phyloP scores from a whole-genome alignment of 2,329 filamentous ascomycete genomes.

The Phialocephala sp. region DNA sequence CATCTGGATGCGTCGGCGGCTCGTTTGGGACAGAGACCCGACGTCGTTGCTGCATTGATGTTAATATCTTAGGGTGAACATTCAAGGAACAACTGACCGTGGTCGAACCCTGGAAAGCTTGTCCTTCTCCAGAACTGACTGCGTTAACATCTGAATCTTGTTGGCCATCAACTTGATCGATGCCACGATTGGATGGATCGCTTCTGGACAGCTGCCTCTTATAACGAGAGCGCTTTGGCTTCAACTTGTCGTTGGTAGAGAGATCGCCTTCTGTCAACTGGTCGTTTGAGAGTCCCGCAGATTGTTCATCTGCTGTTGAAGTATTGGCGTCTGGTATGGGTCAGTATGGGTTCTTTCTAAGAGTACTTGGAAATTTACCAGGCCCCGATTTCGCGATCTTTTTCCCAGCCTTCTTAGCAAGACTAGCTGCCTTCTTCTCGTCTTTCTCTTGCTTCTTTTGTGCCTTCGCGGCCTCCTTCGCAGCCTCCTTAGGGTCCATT shows the following conservation, averaged over 20 bases:
- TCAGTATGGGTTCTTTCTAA: slow-evolving; percentile 2
- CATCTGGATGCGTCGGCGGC: slow-evolving; percentile 29
- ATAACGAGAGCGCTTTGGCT: slow-evolving; percentile 28
- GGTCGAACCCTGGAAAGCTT: slow-evolving; percentile 26
- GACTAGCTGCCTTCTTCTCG: slow-evolving; percentile 31
- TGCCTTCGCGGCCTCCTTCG: slow-evolving; percentile 26
- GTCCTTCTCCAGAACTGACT: slow-evolving; percentile 34
- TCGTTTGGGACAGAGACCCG: slow-evolving; percentile 42
- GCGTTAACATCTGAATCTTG: slow-evolving; percentile 34
- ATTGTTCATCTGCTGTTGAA: slow-evolving; percentile 21
- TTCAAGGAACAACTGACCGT: slow-evolving; percentile 20
- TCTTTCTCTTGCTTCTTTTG: slow-evolving; percentile 35
- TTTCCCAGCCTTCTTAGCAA: slow-evolving; percentile 35
- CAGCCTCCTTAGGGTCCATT: slow-evolving; percentile 17
- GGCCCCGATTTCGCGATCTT: slow-evolving; percentile 16
- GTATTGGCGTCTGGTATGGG: slow-evolving; percentile 19
- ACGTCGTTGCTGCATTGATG: slow-evolving; percentile 30
- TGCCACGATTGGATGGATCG: slow-evolving; percentile 32
- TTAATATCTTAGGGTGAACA: slow-evolving; percentile 24
- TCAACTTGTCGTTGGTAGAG: slow-evolving; percentile 25
- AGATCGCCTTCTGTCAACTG: slow-evolving; percentile 22
- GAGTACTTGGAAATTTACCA: slow-evolving; percentile 12
- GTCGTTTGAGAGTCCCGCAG: slow-evolving; percentile 18
- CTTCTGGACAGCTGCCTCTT: slow-evolving; percentile 38
- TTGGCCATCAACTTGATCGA: slow-evolving; percentile 34